Evolutionary conservation across 2,329 filamentous ascomycete genomes (phyloP).

Genomic region (Colletotrichum costaricense): DNA sequence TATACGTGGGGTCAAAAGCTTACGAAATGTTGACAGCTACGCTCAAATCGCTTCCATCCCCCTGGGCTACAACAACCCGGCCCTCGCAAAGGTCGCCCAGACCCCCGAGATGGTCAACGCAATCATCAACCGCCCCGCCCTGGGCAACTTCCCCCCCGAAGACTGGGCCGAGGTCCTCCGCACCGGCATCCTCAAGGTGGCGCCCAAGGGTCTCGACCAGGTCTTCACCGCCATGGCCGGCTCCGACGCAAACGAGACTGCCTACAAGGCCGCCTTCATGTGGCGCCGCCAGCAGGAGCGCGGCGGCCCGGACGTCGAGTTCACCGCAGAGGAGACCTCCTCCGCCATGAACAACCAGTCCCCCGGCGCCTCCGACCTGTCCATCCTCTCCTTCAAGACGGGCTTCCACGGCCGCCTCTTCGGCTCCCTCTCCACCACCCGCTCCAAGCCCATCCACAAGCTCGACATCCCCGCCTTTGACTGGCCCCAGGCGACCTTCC

Average conservation of each 20-base stretch:
- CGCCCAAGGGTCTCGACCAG: conserved; percentile 85
- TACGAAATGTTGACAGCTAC: conserved; percentile 63
- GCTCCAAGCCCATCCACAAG: conserved; percentile 95
- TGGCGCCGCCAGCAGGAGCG: conserved; percentile 85
- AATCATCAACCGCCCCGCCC: conserved; percentile 88
- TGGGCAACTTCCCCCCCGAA: conserved; percentile 89
- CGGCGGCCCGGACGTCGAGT: conserved; percentile 81
- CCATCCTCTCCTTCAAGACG: conserved; percentile 89
- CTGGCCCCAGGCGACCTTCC: conserved; percentile 93
- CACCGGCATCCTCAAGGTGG: conserved; percentile 83
- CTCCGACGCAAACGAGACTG: conserved; percentile 93
- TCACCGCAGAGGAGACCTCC: conserved; percentile 79
- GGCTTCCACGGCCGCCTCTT: conserved; percentile 94
- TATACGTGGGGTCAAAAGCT: neutral
- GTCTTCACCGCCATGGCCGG: conserved; percentile 92
- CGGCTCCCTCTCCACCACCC: conserved; percentile 86
- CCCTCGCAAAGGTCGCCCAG: conserved; percentile 75
- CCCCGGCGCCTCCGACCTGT: conserved; percentile 81
- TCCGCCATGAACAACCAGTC: conserved; percentile 83
- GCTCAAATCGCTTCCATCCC: conserved; percentile 95
- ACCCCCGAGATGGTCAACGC: conserved; percentile 83
- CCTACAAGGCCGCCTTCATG: conserved; percentile 97
- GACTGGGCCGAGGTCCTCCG: conserved; percentile 86
- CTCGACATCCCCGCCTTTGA: conserved; percentile 94
- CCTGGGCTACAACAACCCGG: conserved; percentile 91